A percentile compares a stretch with the other conserved stretches of the same genome.
phyloP scores from a whole-genome alignment of 2,329 filamentous ascomycete species.

The Cytospora piceicola region DNA sequence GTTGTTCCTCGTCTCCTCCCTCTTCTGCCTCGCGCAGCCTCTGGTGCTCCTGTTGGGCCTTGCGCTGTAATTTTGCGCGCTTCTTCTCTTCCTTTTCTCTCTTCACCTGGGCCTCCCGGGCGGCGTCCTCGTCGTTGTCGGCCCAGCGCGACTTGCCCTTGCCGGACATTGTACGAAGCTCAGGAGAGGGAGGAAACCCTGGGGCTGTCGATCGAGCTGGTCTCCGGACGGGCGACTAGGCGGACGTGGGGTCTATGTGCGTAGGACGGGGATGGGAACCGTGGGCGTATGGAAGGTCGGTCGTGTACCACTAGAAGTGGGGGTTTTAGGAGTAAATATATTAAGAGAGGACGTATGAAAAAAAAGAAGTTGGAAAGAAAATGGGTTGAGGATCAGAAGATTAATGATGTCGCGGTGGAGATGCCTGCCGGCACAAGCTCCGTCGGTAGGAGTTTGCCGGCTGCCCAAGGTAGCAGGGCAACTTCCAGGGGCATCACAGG shows the following conservation, averaged over 20 bases:
- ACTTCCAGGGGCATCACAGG: not conserved
- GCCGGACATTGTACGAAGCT: constrained; percentile 56
- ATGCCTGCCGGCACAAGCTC: constrained; percentile 24
- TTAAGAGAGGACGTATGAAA: not conserved
- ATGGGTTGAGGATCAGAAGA: not conserved
- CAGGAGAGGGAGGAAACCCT: not conserved
- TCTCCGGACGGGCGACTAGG: not conserved
- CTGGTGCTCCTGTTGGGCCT: constrained; percentile 55
- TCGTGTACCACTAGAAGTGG: not conserved
- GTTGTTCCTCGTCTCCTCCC: constrained; percentile 35
- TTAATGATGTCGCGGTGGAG: constrained; percentile 16
- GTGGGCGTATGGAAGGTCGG: not conserved
- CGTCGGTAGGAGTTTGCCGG: not conserved
- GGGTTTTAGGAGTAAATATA: not conserved
- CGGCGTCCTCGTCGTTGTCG: constrained; percentile 79
- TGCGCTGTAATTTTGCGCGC: constrained; percentile 61
- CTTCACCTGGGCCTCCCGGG: constrained; percentile 71
- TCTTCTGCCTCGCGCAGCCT: constrained; percentile 37
- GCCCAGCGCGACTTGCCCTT: constrained; percentile 82
- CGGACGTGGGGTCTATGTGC: too few species aligned
- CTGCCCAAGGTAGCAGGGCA: not conserved
- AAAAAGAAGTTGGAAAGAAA: not conserved
- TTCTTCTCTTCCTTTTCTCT: constrained; percentile 89
- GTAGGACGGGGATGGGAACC: not conserved
- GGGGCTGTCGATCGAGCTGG: not conserved